Percentiles rank a stretch among this genome's conserved stretches.
Conservation (phyloP, 306 rosid species). For the Gynostemma pentaphyllum region DNA sequence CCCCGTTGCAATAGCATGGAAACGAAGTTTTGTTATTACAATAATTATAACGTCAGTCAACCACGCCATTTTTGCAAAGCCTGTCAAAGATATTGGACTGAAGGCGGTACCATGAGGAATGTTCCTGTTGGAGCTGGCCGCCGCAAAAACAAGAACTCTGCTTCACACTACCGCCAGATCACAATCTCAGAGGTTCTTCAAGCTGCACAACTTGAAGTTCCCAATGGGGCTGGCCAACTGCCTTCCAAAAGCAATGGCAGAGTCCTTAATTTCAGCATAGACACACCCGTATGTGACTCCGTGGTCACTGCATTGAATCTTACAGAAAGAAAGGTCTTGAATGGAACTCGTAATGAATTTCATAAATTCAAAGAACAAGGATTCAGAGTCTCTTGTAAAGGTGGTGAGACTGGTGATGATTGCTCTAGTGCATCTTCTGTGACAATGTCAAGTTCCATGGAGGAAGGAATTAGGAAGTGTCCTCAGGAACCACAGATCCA, state of each 20-base stretch:
- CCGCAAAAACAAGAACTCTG: conserved; percentile 73
- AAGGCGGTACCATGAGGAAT: conserved; percentile 89
- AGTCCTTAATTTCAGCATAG: conserved; percentile 66
- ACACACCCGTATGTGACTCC: conserved; percentile 47
- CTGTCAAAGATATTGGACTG: conserved; percentile 95
- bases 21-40: conserved; percentile 87
- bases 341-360: conserved; percentile 34
- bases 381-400: conserved; percentile 22
- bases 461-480: conserved; percentile 27
- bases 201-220: conserved; percentile 47
- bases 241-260: conserved; percentile 35
- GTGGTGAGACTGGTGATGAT: conserved; percentile 45
- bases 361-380: conserved; percentile 28
- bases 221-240: conserved; percentile 34
- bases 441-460: conserved; percentile 35
- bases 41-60: conserved; percentile 79
- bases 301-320: conserved; percentile 40
- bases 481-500: conserved; percentile 25
- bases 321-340: conserved; percentile 35
- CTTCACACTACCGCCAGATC: conserved; percentile 45
- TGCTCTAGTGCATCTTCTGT: conserved; percentile 43
- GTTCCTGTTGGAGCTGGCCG: conserved; percentile 95
- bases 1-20: conserved; percentile 97
- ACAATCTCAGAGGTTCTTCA: conserved; percentile 68
- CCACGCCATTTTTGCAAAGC: conserved; percentile 95